Evolutionary conservation across 495 filamentous ascomycete species (phyloP).

Genomic region (Aspergillus olivimuriae): DNA sequence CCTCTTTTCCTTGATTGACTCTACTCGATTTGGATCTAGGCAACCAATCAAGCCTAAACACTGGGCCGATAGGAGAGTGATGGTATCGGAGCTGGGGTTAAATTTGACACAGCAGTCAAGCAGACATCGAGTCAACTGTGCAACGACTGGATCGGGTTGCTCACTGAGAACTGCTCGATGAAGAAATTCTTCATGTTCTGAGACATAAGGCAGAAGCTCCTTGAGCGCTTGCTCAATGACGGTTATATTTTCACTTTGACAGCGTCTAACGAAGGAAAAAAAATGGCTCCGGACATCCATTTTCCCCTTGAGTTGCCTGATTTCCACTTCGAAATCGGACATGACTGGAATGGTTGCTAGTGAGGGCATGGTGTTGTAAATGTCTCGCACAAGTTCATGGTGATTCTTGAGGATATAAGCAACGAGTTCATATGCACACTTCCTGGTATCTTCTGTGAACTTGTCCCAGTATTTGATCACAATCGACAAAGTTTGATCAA

Average conservation of each 20-base stretch:
- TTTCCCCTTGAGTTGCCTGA: constrained; percentile 56
- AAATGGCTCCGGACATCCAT: constrained; percentile 58
- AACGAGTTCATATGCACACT: constrained; percentile 54
- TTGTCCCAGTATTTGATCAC: constrained; percentile 71
- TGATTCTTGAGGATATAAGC: constrained; percentile 58
- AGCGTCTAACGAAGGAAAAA: constrained; percentile 61
- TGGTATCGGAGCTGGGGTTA: constrained; percentile 56
- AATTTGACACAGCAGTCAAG: constrained; percentile 80
- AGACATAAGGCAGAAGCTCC: constrained; percentile 69
- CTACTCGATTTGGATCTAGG: constrained; percentile 83
- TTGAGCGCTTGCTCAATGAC: constrained; percentile 74
- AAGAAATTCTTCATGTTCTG: constrained; percentile 68
- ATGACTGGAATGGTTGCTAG: constrained; percentile 66
- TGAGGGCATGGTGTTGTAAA: constrained; percentile 69
- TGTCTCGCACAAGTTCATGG: constrained; percentile 49
- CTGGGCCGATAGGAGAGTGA: constrained; percentile 65
- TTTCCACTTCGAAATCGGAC: constrained; percentile 52
- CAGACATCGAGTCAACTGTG: constrained; percentile 63
- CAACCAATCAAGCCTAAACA: constrained; percentile 86
- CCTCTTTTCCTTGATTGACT: constrained; percentile 66
- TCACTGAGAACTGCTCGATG: constrained; percentile 78
- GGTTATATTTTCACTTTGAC: constrained; percentile 73
- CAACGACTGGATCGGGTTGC: constrained; percentile 71
- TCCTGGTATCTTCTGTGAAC: constrained; percentile 55
- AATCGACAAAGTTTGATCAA: constrained; percentile 85